Base-by-base conservation (phyloP, 2,329 filamentous ascomycete genomes). In the Coleophoma cylindrospora region DNA sequence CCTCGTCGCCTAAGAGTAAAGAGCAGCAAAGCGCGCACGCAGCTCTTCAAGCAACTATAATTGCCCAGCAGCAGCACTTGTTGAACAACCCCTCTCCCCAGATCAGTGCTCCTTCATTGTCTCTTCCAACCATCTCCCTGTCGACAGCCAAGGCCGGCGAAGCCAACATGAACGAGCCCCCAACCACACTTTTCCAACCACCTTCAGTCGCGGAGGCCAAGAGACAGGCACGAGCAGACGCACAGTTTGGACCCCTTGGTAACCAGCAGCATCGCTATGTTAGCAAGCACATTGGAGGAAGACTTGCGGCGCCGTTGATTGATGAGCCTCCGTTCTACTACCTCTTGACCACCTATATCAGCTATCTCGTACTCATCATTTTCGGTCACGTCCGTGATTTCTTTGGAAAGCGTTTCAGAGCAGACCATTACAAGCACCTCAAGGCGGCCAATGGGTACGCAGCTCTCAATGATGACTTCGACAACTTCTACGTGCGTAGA, bases 291-390 rank as follows among this genome's bases (percentile, higher is more conserved):
- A 83, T 87, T 54, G 92, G 91, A 59, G 81, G 84, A 61, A 81
- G 86, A 37, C 86, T 97, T 51, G 83, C 84, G 43, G 81, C 90
- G 36, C 91, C 92, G 5, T 75, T 97, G 52, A 89, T 96, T 66
- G 94, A 99, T 65, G 92, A 96, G 68, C 92, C 94, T 40, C 90
- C 92, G 15, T 97, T 96, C 74, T 97, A 91, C 76, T 96, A 89
- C 72, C 83, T 99, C 63, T 80, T 99, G 60, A 97, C 94, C 34
- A 99, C 94, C 63, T 99, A 99, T 76, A 89, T 99, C 70, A 96
- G 91, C 72, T 99, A 99, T 70, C 80, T 99, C 57, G 85, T 97
- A 59, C 81, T 99, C 62, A 97, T 99, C 66, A 83, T 94, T 57
- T 91, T 96, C 57, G 94, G 94, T 50, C 94, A 99, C 66, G 84